These are phyloP conservation scores for Lepiota brunneoincarnata DNA, from an alignment of 768 basidiomycete species.

Conservation along the genomic window DNA sequence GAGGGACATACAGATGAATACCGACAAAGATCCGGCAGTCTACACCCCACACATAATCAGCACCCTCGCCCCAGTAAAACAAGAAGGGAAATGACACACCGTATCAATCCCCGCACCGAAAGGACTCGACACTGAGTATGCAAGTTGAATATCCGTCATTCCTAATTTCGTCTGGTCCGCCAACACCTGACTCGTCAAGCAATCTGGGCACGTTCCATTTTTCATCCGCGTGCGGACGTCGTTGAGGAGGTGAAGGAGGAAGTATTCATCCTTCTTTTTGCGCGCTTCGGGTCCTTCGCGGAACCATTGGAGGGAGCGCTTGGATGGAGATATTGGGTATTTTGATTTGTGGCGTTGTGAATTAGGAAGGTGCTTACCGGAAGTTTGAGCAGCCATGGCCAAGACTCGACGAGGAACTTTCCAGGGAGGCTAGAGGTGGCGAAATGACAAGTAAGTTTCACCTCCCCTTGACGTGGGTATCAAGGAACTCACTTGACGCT, in stretches of 20 bases:
- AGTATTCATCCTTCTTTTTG: slow-evolving; percentile 19
- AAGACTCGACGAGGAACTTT: slow-evolving; percentile 9
- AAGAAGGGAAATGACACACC: slow-evolving; percentile 7
- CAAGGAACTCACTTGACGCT: slow-evolving; percentile 11
- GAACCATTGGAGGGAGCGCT: slow-evolving; percentile 31
- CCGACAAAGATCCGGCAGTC: not conserved
- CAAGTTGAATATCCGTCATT: slow-evolving; percentile 39
- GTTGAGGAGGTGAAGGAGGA: slow-evolving; percentile 23
- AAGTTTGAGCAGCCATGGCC: slow-evolving; percentile 12
- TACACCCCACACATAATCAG: not conserved
- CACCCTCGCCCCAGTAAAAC: not conserved
- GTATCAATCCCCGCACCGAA: slow-evolving; percentile 23
- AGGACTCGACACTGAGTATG: slow-evolving; percentile 32
- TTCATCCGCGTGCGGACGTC: slow-evolving; percentile 21
- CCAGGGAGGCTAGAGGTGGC: slow-evolving; percentile 10
- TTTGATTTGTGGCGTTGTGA: not conserved
- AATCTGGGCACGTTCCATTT: slow-evolving; percentile 19
- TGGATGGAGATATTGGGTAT: not conserved
- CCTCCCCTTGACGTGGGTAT: not conserved
- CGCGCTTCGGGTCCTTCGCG: slow-evolving; percentile 22
- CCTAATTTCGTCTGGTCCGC: slow-evolving; percentile 38
- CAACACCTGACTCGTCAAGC: slow-evolving; percentile 37
- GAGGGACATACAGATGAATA: not conserved
- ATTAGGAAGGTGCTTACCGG: slow-evolving; percentile 6
- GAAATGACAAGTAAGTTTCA: not conserved